Evolutionary conservation across 2,329 filamentous ascomycete genomes (phyloP), one percentile per base, ranked within the genome.

Genomic region (Claviceps citrina): DNA sequence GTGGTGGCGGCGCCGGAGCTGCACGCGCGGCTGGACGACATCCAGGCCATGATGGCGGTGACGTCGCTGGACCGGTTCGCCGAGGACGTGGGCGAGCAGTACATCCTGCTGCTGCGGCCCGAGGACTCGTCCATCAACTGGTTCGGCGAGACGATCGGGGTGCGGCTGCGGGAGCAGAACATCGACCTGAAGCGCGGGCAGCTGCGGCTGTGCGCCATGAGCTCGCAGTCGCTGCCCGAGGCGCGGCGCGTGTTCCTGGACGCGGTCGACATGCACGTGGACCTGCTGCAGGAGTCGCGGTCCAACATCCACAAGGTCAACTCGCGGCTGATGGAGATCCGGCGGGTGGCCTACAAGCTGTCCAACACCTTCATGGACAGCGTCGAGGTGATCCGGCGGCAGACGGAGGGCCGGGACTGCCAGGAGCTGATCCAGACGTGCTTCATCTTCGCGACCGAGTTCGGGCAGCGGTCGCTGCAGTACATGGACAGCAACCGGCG

Each of bases 291-390:
- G 40, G 91, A 96, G 57, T 84, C 93, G 53, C 75, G 91, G 48
- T 93, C 91, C 16, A 96, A 95, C 55, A 71, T 98, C 30, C 82
- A 84, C 46, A 84, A 93, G 50, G 91, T 98, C 49, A 93, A 96
- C 54, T 67, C 79, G 38, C 83, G 93, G 56, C 66, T 98, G 47
- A 89, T 85, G 51, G 93, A 93, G 57, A 94, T 95, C 51, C 87
- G 93, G 52, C 86, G 87, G 57, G 93, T 93, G 2, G 85, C 89
- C 3, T 96, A 93, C 67, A 94, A 93, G 60, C 70, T 98, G 32
- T 94, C 86, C 38, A 96, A 95, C 61, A 85, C 86, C 6, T 96
- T 98, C 61, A 95, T 98, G 85, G 89, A 96, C 59, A 95, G 86
- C 55, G 91, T 98, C 33, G 85, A 93, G 56, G 85, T 84, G 46